phyloP scores from a whole-genome alignment of 306 rosid species.

The Pachyrhizus erosus region DNA sequence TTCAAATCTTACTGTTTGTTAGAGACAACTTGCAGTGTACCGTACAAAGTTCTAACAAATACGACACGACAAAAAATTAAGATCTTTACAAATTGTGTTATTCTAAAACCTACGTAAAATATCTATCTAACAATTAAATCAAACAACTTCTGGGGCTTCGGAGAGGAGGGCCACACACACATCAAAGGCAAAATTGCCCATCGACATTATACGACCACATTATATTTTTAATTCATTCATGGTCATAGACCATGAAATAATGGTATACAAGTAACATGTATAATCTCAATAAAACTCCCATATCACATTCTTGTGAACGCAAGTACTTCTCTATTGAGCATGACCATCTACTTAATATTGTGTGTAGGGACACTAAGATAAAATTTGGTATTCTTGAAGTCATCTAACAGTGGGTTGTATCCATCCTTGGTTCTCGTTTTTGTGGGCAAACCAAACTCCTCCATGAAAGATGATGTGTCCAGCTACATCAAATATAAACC shows the following conservation, averaged over 20 bases:
- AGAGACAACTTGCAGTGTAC: neutral
- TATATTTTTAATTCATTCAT: neutral
- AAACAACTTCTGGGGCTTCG: constrained; percentile 8
- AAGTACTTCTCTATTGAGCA: constrained; percentile 22
- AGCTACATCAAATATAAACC: constrained; percentile 58
- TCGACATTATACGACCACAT: neutral
- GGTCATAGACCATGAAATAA: neutral
- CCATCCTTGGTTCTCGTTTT: constrained; percentile 92
- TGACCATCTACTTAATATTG: constrained; percentile 58
- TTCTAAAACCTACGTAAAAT: constrained; percentile 16
- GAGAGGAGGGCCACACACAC: neutral
- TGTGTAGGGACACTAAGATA: constrained; percentile 93
- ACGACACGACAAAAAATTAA: neutral
- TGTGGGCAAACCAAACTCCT: constrained; percentile 90
- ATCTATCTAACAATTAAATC: constrained; percentile 26
- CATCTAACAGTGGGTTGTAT: constrained; percentile 91
- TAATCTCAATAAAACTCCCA: neutral
- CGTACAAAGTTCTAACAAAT: neutral
- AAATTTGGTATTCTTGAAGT: constrained; percentile 92
- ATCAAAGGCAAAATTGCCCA: constrained; percentile 10
- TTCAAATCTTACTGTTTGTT: too few species aligned
- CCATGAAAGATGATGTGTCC: constrained; percentile 97
- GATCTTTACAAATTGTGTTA: neutral
- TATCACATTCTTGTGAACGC: constrained; percentile 32
- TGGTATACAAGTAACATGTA: neutral